A percentile compares a stretch with the other conserved stretches of the same genome.
Evolutionary conservation across 345 rosid species (phyloP).

Genomic region (Sonneratia alba): DNA sequence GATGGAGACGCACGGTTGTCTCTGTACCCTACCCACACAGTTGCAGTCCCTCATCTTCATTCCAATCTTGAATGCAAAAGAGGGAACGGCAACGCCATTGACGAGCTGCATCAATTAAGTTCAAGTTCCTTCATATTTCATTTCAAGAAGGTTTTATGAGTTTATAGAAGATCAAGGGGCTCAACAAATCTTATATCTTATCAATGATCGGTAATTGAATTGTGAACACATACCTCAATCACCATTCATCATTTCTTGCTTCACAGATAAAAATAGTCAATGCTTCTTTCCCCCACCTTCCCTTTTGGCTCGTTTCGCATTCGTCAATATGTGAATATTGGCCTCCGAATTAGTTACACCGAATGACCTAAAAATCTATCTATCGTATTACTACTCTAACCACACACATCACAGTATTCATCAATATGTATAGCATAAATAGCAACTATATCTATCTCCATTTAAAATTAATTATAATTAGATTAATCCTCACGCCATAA

Average conservation of each 20-base stretch:
- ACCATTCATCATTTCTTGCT: no score
- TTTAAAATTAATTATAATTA: no score
- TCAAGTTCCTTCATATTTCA: neutral
- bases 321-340: neutral
- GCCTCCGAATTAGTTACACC: slow-evolving; percentile 1
- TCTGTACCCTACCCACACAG: no score
- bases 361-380: neutral
- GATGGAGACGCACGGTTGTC: neutral
- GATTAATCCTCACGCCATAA: no score
- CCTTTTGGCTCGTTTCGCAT: neutral
- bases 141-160: no score
- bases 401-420: no score
- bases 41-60: neutral
- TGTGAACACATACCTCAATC: no score
- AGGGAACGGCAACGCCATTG: slow-evolving; percentile 5
- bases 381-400: no score
- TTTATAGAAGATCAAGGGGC: neutral
- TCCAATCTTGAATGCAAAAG: slow-evolving; percentile 3
- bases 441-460: no score
- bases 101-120: neutral
- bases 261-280: no score
- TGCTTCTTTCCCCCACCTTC: neutral
- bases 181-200: neutral
- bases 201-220: no score
- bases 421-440: no score